A percentile compares a stretch with the other conserved stretches of the same genome.
Evolutionary conservation across 441 rosid species (phyloP).

Genomic region (Oxalis stricta): DNA sequence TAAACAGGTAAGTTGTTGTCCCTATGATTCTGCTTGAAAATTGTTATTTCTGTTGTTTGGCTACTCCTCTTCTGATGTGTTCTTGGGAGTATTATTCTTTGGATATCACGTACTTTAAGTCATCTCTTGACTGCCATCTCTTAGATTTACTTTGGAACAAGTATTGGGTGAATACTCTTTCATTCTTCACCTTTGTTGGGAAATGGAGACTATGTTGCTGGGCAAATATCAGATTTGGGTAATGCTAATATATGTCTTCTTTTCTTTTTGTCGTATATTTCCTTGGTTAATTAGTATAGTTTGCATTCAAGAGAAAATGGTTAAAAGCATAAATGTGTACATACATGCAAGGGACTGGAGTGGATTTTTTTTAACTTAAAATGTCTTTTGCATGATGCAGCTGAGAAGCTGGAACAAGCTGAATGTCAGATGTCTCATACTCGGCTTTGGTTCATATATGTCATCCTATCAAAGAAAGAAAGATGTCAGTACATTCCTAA

Average conservation of each 20-base stretch:
- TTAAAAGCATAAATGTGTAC: too few relatives aligned
- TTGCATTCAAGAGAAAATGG: too few relatives aligned
- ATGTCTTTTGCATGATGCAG: conserved; percentile 27
- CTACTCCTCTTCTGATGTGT: conserved; percentile 10
- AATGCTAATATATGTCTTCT: conserved; percentile 7
- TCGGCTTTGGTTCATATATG: conserved; percentile 54
- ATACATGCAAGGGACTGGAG: too few relatives aligned
- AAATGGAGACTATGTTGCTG: conserved; percentile 96
- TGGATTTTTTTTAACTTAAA: conserved; percentile 7
- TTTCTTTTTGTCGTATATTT: not conserved
- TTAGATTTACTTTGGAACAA: conserved; percentile 97
- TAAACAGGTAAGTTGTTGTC: conserved; percentile 56
- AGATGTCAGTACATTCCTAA: conserved; percentile 41
- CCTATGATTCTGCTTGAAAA: not conserved
- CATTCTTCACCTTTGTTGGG: conserved; percentile 94
- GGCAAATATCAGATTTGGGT: conserved; percentile 98
- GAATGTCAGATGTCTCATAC: conserved; percentile 82
- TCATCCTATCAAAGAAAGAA: conserved; percentile 65
- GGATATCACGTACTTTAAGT: conserved; percentile 93
- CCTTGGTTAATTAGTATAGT: too few relatives aligned
- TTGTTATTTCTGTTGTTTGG: not conserved
- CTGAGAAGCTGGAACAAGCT: conserved; percentile 96
- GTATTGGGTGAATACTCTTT: conserved; percentile 97
- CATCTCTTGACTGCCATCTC: conserved; percentile 91
- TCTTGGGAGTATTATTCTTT: conserved; percentile 73